Conservation (phyloP, 441 rosid genomes). For the Pelargonium myrrhifolium region DNA sequence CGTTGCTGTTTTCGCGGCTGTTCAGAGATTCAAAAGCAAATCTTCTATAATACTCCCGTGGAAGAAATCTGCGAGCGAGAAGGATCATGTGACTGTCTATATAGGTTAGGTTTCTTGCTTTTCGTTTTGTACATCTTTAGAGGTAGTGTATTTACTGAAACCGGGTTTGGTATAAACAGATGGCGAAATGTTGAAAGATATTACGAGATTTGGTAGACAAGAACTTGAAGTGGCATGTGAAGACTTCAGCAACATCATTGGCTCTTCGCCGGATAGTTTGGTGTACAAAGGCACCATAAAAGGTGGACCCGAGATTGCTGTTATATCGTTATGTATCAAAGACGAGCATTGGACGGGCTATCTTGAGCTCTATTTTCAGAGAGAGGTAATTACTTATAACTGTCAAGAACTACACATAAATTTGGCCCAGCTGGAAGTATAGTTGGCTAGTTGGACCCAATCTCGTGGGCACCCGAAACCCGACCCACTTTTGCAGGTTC, state of each 20-base stretch:
- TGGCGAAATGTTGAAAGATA: constrained; percentile 74
- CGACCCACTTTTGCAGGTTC: too few species aligned
- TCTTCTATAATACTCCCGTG: constrained; percentile 86
- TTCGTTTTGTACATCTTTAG: constrained; percentile 3
- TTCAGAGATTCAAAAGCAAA: constrained; percentile 67
- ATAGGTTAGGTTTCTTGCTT: constrained; percentile 52
- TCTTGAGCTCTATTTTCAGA: constrained; percentile 88
- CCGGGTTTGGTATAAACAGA: constrained; percentile 36
- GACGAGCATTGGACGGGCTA: constrained; percentile 91
- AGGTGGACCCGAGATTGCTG: constrained; percentile 94
- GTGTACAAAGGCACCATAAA: constrained; percentile 85
- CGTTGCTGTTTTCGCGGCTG: constrained; percentile 52
- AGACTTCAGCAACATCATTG: constrained; percentile 98
- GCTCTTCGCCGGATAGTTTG: constrained; percentile 83
- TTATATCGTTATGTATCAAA: constrained; percentile 77
- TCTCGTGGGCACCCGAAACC: too few species aligned
- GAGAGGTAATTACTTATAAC: constrained; percentile 49
- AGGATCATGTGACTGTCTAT: constrained; percentile 60
- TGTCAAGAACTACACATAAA: constrained; percentile 1
- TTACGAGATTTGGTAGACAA: constrained; percentile 70
- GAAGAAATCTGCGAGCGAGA: constrained; percentile 87
- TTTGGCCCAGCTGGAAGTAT: too few species aligned
- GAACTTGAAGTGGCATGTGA: constrained; percentile 98
- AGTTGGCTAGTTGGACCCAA: too few species aligned
- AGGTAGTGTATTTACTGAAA: neutral